These are phyloP conservation scores for Myxozyma geophila DNA, from an alignment of 805 yeast genomes.

Conservation along the genomic window DNA sequence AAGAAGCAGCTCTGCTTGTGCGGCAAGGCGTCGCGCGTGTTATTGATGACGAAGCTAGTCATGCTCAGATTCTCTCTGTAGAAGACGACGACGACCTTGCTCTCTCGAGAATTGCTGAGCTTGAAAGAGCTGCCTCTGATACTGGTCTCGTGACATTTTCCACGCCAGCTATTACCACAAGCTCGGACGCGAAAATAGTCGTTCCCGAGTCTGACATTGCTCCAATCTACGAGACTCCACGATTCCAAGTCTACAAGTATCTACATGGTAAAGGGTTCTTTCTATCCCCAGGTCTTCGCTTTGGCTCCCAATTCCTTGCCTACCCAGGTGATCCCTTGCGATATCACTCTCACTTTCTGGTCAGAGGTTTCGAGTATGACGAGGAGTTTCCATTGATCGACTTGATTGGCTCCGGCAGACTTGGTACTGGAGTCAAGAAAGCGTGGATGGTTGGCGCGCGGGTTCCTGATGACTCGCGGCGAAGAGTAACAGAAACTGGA, in stretches of 20 bases:
- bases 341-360: conserved; percentile 85
- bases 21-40: conserved; percentile 44
- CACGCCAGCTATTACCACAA: conserved; percentile 13
- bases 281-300: conserved; percentile 82
- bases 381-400: conserved; percentile 61
- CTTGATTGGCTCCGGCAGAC: conserved; percentile 81
- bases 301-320: conserved; percentile 86
- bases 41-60: conserved; percentile 50
- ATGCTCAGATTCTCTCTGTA: conserved; percentile 15
- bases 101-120: conserved; percentile 2
- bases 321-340: conserved; percentile 95
- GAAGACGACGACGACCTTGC: conserved; percentile 16
- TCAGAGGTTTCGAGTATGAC: conserved; percentile 55
- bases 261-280: conserved; percentile 56
- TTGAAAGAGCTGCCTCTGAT: neutral
- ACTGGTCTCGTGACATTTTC: conserved; percentile 3
- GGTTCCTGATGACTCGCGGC: conserved; percentile 22
- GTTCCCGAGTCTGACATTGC: conserved; percentile 11
- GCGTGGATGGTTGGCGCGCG: conserved; percentile 61
- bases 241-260: conserved; percentile 48
- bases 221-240: conserved; percentile 22
- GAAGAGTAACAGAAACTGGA: conserved; percentile 22
- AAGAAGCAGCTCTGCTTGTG: conserved; percentile 73
- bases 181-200: neutral
- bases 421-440: conserved; percentile 92